Base-by-base conservation (phyloP, 2,329 filamentous ascomycete species). In the Arthrobotrys musiformis region DNA sequence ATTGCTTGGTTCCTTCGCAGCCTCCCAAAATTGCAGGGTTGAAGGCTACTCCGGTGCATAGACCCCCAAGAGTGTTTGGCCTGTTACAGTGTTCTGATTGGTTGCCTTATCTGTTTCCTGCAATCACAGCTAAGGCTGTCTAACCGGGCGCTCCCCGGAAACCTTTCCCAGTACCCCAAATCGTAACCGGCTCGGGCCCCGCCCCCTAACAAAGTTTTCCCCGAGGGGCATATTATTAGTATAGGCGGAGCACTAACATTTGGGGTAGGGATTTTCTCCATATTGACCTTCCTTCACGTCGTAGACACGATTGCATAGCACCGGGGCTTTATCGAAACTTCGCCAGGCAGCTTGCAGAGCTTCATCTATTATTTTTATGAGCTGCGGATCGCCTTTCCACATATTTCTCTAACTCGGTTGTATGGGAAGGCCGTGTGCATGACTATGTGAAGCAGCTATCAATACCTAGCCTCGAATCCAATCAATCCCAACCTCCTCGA, bases 191-290 rank as follows among this genome's bases (percentile, higher is more conserved):
- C 26, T 35, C 17, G 26, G 40, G 35, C 52, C 50, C 70, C 50
- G 46, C 40, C 9, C 40, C 46, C 62, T 33, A 22, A 42, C 26
- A 56, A 30, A 40, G 46, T 60, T 48, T 37, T 30, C 56, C 62
- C 70, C 17, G 3, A 4, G 30, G 54, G 19, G 54, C 40, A 37
- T 77, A 77, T 77, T 77, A 70, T 77, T 77, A 70, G 73, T 52
- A 70, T 68, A 70, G 73, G 73, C 73, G 69, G 66, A 77, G 73
- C 73, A 77, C 37, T 30, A 70, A 54, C 64, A 63, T 58, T 76
- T 77, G 66, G 22, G 42, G 73, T 70, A 77, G 58, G 66, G 73
- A 77, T 77, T 70, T 77, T 61, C 73, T 77, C 48, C 28, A 44
- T 70, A 42, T 28, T 28, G 58, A 42, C 44, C 33, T 63, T 66